Percentiles rank a stretch among this genome's conserved stretches.
These are phyloP conservation scores for Solidago caesia DNA, from an alignment of 129 eudicot species.

Conservation along the genomic window DNA sequence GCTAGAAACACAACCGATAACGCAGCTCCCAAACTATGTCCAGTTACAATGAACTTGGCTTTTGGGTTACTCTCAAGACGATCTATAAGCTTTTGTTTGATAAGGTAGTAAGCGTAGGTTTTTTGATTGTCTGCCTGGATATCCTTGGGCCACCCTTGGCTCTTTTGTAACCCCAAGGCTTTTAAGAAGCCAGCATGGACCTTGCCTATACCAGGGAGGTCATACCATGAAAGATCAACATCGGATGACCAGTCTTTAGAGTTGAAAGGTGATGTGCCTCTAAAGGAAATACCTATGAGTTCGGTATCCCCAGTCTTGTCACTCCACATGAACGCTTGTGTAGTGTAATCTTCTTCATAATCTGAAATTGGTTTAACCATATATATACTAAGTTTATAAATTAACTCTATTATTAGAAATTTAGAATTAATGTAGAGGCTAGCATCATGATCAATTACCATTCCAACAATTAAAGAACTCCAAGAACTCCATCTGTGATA, in stretches of 20 bases:
- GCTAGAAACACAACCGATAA: slow-evolving; percentile 51
- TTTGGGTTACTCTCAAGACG: slow-evolving; percentile 27
- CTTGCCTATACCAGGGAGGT: slow-evolving; percentile 44
- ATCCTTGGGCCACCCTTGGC: slow-evolving; percentile 39
- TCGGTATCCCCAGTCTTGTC: slow-evolving; percentile 34
- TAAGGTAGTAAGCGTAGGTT: slow-evolving; percentile 40
- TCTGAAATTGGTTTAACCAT: slow-evolving; percentile 23
- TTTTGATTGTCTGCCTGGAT: slow-evolving; percentile 6
- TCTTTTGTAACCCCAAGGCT: slow-evolving; percentile 68
- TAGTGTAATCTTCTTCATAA: slow-evolving; percentile 38
- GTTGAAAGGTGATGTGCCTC: slow-evolving; percentile 67
- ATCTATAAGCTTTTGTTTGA: slow-evolving; percentile 35
- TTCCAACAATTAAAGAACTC: slow-evolving; percentile 47
- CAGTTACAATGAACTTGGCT: slow-evolving; percentile 55
- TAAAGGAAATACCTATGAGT: slow-evolving; percentile 55
- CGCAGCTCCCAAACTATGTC: slow-evolving; percentile 74
- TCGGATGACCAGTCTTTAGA: slow-evolving; percentile 60
- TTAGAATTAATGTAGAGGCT: neutral
- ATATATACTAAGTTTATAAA: neutral
- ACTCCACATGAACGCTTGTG: slow-evolving; percentile 58
- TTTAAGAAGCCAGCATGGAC: slow-evolving; percentile 74
- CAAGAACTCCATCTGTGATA: slow-evolving; percentile 59
- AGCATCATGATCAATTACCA: slow-evolving; percentile 23
- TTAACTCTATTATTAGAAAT: neutral
- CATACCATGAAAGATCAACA: slow-evolving; percentile 60